A percentile compares a stretch with the other conserved stretches of the same genome.
These are phyloP conservation scores for Lagenaria siceraria DNA, from an alignment of 306 rosid genomes.

Conservation along the genomic window DNA sequence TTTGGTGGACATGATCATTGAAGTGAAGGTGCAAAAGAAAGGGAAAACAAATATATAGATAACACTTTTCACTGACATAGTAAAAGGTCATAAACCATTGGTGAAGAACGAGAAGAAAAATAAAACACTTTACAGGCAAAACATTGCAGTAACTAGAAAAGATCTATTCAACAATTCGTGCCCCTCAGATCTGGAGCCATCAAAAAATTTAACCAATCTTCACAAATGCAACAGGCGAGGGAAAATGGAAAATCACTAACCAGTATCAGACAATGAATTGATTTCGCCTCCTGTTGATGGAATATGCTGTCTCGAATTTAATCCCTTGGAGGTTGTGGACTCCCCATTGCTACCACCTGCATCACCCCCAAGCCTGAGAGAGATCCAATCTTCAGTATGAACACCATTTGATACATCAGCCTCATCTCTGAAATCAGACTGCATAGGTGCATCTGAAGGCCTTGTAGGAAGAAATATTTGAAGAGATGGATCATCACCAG, in stretches of 20 bases:
- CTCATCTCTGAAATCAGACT: constrained; percentile 61
- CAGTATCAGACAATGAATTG: constrained; percentile 51
- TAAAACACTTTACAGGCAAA: background rate
- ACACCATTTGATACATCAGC: constrained; percentile 70
- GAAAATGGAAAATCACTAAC: constrained; percentile 39
- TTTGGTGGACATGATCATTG: background rate
- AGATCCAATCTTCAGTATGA: constrained; percentile 75
- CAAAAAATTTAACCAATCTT: background rate
- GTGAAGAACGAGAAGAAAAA: background rate
- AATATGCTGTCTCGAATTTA: constrained; percentile 40
- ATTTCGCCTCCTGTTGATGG: constrained; percentile 39
- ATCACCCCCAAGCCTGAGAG: constrained; percentile 86
- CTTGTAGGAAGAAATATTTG: constrained; percentile 94
- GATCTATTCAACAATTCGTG: background rate
- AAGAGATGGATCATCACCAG: constrained; percentile 83
- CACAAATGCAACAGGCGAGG: background rate
- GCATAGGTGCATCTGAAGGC: constrained; percentile 58
- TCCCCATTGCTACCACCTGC: constrained; percentile 44
- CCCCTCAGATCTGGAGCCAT: background rate
- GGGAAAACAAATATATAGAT: background rate
- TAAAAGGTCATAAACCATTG: background rate
- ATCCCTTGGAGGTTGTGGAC: constrained; percentile 36
- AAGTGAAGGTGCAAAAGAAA: background rate
- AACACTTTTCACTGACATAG: background rate
- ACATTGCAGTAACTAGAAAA: background rate